Evolutionary conservation across 2,329 filamentous ascomycete genomes (phyloP).

Genomic region (Hirsutella thompsonii): DNA sequence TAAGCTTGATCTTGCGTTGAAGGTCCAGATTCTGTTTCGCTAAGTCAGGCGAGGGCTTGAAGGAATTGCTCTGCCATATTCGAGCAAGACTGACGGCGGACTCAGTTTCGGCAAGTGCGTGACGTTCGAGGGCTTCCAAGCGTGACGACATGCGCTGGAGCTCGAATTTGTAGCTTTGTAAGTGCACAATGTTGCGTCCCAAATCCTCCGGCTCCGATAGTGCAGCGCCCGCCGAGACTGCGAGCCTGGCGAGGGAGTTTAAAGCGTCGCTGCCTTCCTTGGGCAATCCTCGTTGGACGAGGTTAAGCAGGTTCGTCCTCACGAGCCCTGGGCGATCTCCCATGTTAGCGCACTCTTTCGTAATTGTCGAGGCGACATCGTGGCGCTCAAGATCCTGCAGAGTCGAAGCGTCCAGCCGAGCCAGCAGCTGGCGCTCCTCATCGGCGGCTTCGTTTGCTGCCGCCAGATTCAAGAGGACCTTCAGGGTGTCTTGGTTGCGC

Average conservation of each 20-base stretch:
- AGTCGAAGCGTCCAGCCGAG: slow-evolving; percentile 45
- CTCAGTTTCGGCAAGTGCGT: slow-evolving; percentile 39
- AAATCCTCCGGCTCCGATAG: slow-evolving; percentile 35
- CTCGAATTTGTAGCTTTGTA: slow-evolving; percentile 40
- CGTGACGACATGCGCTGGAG: slow-evolving; percentile 43
- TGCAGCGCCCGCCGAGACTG: slow-evolving; percentile 35
- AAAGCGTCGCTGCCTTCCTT: slow-evolving; percentile 42
- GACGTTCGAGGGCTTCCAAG: slow-evolving; percentile 39
- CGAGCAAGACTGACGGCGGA: slow-evolving; percentile 24
- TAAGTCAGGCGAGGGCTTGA: slow-evolving; percentile 43
- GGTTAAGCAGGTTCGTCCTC: slow-evolving; percentile 32
- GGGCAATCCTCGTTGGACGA: slow-evolving; percentile 40
- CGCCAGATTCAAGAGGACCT: slow-evolving; percentile 60
- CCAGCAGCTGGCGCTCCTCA: slow-evolving; percentile 49
- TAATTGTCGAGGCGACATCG: slow-evolving; percentile 2
- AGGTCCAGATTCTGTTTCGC: slow-evolving; percentile 62
- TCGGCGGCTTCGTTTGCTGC: slow-evolving; percentile 66
- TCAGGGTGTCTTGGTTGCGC: slow-evolving; percentile 73
- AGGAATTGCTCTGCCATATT: slow-evolving; percentile 30
- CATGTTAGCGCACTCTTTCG: too few relatives aligned
- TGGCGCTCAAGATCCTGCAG: slow-evolving; percentile 35
- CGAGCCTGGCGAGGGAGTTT: slow-evolving; percentile 40
- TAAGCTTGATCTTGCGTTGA: slow-evolving; percentile 55
- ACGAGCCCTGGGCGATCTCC: too few relatives aligned
- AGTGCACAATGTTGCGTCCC: slow-evolving; percentile 36